Percentiles rank a stretch among this genome's conserved stretches.
phyloP scores from a whole-genome alignment of 2,329 filamentous ascomycete species.

The Pochonia chlamydosporia region DNA sequence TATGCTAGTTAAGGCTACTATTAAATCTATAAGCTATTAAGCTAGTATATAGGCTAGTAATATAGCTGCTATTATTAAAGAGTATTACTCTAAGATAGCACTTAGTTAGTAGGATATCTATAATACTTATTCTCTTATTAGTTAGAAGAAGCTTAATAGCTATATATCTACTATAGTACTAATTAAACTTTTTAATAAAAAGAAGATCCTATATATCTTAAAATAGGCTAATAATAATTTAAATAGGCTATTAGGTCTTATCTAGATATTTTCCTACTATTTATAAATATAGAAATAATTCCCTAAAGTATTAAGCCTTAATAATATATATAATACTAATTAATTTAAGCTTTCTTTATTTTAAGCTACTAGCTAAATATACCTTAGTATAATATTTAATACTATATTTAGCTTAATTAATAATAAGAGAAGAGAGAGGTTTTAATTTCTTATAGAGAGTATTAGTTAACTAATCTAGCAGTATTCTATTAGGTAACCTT shows the following conservation, averaged over 20 bases:
- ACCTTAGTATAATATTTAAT: background rate
- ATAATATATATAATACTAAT: slow-evolving; percentile 13
- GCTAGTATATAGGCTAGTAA: slow-evolving; percentile 11
- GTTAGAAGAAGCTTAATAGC: slow-evolving; percentile 12
- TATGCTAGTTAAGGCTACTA: slow-evolving; percentile 5
- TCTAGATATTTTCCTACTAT: slow-evolving; percentile 11
- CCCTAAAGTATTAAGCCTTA: slow-evolving; percentile 9
- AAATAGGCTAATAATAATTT: slow-evolving; percentile 12
- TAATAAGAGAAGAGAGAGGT: background rate
- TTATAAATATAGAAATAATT: slow-evolving; percentile 12
- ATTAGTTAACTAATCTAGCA: background rate
- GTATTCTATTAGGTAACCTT: background rate
- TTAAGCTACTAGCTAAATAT: background rate
- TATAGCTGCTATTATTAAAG: slow-evolving; percentile 10
- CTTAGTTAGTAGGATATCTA: slow-evolving; percentile 12
- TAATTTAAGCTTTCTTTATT: slow-evolving; percentile 11
- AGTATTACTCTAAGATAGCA: slow-evolving; percentile 6
- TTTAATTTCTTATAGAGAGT: background rate
- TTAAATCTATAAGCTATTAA: slow-evolving; percentile 11
- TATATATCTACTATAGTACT: slow-evolving; percentile 10
- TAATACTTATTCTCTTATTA: slow-evolving; percentile 10
- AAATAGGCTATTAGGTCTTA: slow-evolving; percentile 10
- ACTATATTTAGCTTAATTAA: background rate
- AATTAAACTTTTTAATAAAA: slow-evolving; percentile 14
- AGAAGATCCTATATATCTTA: slow-evolving; percentile 11